phyloP scores from a whole-genome alignment of 2,329 filamentous ascomycete genomes.

The Pyrenochaeta sp. region DNA sequence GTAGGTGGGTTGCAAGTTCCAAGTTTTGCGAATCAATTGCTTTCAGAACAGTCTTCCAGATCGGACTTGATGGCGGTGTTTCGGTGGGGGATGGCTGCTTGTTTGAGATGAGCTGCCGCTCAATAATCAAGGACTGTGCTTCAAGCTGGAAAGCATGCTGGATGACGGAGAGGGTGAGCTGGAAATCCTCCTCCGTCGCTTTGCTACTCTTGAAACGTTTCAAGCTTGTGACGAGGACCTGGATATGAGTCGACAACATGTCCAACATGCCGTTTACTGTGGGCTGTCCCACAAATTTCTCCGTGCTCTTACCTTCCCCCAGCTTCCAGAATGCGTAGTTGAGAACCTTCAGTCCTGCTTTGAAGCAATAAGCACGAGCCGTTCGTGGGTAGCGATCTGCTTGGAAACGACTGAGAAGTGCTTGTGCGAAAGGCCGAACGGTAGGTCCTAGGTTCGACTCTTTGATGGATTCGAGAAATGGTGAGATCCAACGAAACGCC shows the following conservation, averaged over 20 bases:
- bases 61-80: conserved; percentile 72
- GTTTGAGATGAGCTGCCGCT: conserved; percentile 70
- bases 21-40: conserved; percentile 71
- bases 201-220: conserved; percentile 35
- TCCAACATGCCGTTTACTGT: conserved; percentile 66
- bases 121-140: conserved; percentile 71
- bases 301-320: conserved; percentile 39
- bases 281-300: conserved; percentile 50
- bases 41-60: conserved; percentile 80
- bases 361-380: conserved; percentile 68
- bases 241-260: conserved; percentile 67
- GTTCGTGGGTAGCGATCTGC: conserved; percentile 62
- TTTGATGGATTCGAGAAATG: conserved; percentile 79
- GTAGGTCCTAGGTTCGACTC: conserved; percentile 78
- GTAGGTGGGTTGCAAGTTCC: conserved; percentile 75
- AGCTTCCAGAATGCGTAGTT: conserved; percentile 44
- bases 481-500: conserved; percentile 78
- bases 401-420: conserved; percentile 73
- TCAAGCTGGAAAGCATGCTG: conserved; percentile 73
- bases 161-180: conserved; percentile 69
- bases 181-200: conserved; percentile 42
- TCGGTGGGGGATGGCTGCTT: conserved; percentile 68
- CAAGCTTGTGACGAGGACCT: conserved; percentile 43
- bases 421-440: conserved; percentile 78
- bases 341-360: conserved; percentile 61